These are phyloP conservation scores for Trametes sanguinea DNA, from an alignment of 768 basidiomycete genomes.

Conservation along the genomic window DNA sequence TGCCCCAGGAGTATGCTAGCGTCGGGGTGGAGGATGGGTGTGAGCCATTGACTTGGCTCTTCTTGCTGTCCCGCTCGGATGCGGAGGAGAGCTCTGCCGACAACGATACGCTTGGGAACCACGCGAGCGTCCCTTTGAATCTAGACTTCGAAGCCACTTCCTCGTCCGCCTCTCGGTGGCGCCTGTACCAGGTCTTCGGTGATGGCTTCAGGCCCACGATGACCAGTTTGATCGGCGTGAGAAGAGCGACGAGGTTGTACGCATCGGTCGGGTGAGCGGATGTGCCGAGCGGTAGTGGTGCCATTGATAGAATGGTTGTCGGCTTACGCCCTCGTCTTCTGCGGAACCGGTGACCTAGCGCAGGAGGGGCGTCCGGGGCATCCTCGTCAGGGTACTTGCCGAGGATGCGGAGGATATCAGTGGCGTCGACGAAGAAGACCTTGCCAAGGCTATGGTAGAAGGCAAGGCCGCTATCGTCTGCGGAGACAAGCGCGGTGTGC, in stretches of 20 bases:
- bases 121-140: slow-evolving; percentile 70
- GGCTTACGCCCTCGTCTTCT: slow-evolving; percentile 52
- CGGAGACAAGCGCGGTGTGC: slow-evolving; percentile 90
- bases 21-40: slow-evolving; percentile 46
- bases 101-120: slow-evolving; percentile 70
- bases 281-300: slow-evolving; percentile 80
- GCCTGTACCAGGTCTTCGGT: slow-evolving; percentile 91
- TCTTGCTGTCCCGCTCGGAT: slow-evolving; percentile 29
- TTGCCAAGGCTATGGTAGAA: slow-evolving; percentile 96
- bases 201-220: slow-evolving; percentile 91
- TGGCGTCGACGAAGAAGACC: slow-evolving; percentile 91
- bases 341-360: slow-evolving; percentile 36
- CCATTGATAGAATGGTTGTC: slow-evolving; percentile 73
- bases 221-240: slow-evolving; percentile 90
- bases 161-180: slow-evolving; percentile 54
- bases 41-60: slow-evolving; percentile 23
- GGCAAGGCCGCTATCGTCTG: slow-evolving; percentile 87
- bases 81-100: slow-evolving; percentile 20
- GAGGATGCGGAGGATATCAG: slow-evolving; percentile 90
- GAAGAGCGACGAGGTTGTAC: slow-evolving; percentile 79
- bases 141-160: slow-evolving; percentile 42
- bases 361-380: slow-evolving; percentile 23
- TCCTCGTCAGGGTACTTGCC: slow-evolving; percentile 80
- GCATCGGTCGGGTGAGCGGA: slow-evolving; percentile 72
- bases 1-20: slow-evolving; percentile 87